These are phyloP conservation scores for Firmiana major DNA, from an alignment of 345 rosid species.

Conservation along the genomic window DNA sequence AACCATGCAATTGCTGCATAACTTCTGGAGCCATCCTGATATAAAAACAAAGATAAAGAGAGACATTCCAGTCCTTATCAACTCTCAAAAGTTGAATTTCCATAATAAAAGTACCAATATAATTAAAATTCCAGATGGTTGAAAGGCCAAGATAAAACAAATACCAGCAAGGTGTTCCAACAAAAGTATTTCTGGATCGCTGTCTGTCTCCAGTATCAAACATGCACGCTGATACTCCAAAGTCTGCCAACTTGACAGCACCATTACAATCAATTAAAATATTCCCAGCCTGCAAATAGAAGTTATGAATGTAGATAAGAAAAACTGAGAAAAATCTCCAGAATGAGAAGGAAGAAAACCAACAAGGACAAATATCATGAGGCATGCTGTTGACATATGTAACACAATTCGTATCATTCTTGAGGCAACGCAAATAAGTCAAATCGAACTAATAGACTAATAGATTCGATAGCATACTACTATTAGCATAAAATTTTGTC, in stretches of 20 bases:
- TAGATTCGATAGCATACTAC: background rate
- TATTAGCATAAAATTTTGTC: background rate
- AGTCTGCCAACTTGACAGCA: constrained; percentile 87
- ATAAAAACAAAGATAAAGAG: constrained; percentile 19
- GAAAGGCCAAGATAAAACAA: constrained; percentile 8
- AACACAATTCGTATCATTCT: background rate
- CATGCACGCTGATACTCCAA: constrained; percentile 98
- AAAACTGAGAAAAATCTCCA: background rate
- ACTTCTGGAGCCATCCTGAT: constrained; percentile 99
- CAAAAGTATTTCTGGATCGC: constrained; percentile 95
- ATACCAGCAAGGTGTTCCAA: constrained; percentile 99
- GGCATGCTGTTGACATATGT: background rate
- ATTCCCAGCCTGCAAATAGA: constrained; percentile 78
- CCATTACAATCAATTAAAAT: constrained; percentile 80
- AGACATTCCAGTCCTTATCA: constrained; percentile 3
- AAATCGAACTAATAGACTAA: background rate
- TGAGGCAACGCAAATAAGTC: background rate
- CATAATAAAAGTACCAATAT: background rate
- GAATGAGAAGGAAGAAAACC: background rate
- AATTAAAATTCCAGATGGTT: background rate
- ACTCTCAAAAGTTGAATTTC: constrained; percentile 2
- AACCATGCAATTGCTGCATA: constrained; percentile 98
- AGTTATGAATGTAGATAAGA: constrained; percentile 19
- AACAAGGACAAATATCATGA: constrained; percentile 3
- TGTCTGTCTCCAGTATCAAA: constrained; percentile 97